A percentile compares a stretch with the other conserved stretches of the same genome.
phyloP scores from a whole-genome alignment of 192 early-diverging fungal species.

The Hyaloraphidium curvatum region DNA sequence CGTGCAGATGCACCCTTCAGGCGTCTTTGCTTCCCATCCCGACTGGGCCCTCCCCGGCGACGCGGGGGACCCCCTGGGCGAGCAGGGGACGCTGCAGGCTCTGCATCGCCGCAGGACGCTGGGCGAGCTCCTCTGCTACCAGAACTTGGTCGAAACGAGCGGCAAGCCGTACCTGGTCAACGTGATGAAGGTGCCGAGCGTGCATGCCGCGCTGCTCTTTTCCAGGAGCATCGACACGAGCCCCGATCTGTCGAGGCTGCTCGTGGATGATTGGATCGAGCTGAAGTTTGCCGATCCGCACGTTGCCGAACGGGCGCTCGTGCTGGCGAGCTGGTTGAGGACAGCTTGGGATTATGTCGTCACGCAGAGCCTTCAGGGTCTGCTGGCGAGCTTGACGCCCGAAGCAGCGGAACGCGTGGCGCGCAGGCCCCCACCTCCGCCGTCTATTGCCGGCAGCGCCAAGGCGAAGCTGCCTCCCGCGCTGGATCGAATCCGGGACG shows the following conservation, averaged over 20 bases:
- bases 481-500: conserved; percentile 11
- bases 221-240: conserved; percentile 34
- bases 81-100: conserved; percentile 16
- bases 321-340: conserved; percentile 26
- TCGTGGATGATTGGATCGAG: conserved; percentile 36
- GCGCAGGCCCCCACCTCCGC: neutral
- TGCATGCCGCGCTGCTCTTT: conserved; percentile 35
- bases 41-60: conserved; percentile 29
- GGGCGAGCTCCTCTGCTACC: conserved; percentile 36
- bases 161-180: conserved; percentile 49
- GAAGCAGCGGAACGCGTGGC: conserved; percentile 1
- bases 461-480: conserved; percentile 7
- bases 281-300: conserved; percentile 21
- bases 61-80: too few species aligned
- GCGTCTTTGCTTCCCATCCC: conserved; percentile 32
- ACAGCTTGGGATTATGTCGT: conserved; percentile 23
- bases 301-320: conserved; percentile 19
- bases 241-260: conserved; percentile 25
- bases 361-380: conserved; percentile 11
- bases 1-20: conserved; percentile 38
- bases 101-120: conserved; percentile 12
- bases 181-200: conserved; percentile 31
- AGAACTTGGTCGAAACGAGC: conserved; percentile 39
- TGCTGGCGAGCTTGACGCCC: neutral
- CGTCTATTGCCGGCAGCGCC: neutral